Percentiles rank a stretch among this genome's conserved stretches.
phyloP scores from a whole-genome alignment of 108 stramenopile species.

The Cyclostephanos invisitatus region DNA sequence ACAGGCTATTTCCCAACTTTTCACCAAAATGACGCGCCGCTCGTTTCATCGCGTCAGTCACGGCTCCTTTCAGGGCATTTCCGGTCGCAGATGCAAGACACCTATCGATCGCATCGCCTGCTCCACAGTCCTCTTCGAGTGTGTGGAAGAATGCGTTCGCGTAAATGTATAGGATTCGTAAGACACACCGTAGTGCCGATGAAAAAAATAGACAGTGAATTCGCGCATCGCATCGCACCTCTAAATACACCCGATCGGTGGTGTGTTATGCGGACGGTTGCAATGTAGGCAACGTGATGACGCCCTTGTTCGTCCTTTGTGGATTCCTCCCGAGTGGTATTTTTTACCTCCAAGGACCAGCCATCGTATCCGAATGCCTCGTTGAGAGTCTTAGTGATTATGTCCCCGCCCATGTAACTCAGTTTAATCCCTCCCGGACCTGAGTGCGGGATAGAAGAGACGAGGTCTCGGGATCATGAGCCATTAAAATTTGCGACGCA shows the following conservation, averaged over 20 bases:
- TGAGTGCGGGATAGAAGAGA: slow-evolving; percentile 13
- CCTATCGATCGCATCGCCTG: slow-evolving; percentile 77
- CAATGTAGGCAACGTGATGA: slow-evolving; percentile 63
- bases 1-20: slow-evolving; percentile 76
- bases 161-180: neutral
- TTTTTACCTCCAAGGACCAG: slow-evolving; percentile 73
- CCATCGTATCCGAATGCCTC: slow-evolving; percentile 86
- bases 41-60: slow-evolving; percentile 87
- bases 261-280: slow-evolving; percentile 75
- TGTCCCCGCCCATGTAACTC: slow-evolving; percentile 81
- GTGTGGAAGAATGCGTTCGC: neutral
- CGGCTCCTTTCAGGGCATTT: slow-evolving; percentile 76
- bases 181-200: neutral
- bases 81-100: slow-evolving; percentile 63
- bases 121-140: slow-evolving; percentile 73
- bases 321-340: slow-evolving; percentile 51
- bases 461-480: neutral
- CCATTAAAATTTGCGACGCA: neutral
- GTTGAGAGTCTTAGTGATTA: slow-evolving; percentile 78
- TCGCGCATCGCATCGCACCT: slow-evolving; percentile 6
- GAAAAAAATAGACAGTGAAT: neutral
- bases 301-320: slow-evolving; percentile 57
- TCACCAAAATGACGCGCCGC: slow-evolving; percentile 86
- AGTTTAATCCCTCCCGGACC: slow-evolving; percentile 79
- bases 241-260: slow-evolving; percentile 55